Evolutionary conservation across 805 yeast genomes (phyloP).

Genomic region (Ogataea pilisensis): DNA sequence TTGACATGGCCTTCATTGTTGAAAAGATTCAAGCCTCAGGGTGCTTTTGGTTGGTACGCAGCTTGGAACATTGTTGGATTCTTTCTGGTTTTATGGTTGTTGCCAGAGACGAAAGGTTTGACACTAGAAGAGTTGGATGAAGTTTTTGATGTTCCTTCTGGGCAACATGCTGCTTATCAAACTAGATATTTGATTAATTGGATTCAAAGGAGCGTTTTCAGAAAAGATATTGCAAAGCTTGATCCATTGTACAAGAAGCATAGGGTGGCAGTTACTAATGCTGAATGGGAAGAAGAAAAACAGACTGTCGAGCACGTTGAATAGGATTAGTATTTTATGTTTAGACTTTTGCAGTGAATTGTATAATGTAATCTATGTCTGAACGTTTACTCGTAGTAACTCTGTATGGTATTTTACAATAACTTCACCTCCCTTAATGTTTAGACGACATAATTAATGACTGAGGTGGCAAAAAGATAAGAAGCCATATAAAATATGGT

Average conservation of each 20-base stretch:
- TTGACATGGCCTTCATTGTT: slow-evolving; percentile 76
- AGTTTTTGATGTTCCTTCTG: slow-evolving; percentile 59
- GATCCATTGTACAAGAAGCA: slow-evolving; percentile 56
- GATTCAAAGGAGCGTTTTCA: slow-evolving; percentile 45
- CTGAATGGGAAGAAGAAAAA: slow-evolving; percentile 60
- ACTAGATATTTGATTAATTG: slow-evolving; percentile 37
- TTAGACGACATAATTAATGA: no score
- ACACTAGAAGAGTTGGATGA: slow-evolving; percentile 76
- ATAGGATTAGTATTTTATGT: slow-evolving; percentile 4
- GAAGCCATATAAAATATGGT: no score
- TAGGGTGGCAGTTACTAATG: slow-evolving; percentile 55
- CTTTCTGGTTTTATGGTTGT: slow-evolving; percentile 64
- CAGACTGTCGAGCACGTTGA: slow-evolving; percentile 49
- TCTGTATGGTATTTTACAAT: no score
- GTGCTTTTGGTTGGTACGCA: slow-evolving; percentile 87
- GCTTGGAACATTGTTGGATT: slow-evolving; percentile 76
- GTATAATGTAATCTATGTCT: no score
- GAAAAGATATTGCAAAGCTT: slow-evolving; percentile 43
- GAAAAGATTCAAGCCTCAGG: slow-evolving; percentile 66
- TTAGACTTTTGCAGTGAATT: no score
- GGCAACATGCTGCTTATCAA: slow-evolving; percentile 51
- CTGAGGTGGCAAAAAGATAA: no score
- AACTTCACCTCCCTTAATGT: no score
- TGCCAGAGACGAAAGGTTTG: slow-evolving; percentile 69
- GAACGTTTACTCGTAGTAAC: no score